Conservation (phyloP, 2,329 filamentous ascomycete genomes). For the Ambrosiella cleistominuta region DNA sequence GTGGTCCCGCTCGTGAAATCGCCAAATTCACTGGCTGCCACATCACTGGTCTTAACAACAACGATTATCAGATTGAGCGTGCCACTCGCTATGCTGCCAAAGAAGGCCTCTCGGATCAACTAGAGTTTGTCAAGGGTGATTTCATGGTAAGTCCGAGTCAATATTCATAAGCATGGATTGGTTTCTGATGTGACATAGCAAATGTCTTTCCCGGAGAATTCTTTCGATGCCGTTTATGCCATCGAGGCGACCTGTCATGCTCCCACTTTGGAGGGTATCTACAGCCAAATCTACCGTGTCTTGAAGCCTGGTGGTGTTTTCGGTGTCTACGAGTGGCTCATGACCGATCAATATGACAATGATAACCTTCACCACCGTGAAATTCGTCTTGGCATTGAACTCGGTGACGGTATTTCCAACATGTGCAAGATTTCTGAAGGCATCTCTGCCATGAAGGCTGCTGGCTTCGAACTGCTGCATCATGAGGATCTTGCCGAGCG, state of each 20-base stretch:
- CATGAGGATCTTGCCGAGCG: constrained; percentile 75
- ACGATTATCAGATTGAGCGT: constrained; percentile 95
- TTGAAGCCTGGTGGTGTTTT: constrained; percentile 92
- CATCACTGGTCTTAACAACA: constrained; percentile 90
- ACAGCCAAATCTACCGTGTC: constrained; percentile 85
- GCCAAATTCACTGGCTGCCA: constrained; percentile 87
- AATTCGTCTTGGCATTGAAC: constrained; percentile 87
- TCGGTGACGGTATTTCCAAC: constrained; percentile 91
- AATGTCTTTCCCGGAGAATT: constrained; percentile 86
- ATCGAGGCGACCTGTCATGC: constrained; percentile 97
- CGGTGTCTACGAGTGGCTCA: constrained; percentile 97
- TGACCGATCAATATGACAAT: constrained; percentile 92
- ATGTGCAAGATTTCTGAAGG: constrained; percentile 82
- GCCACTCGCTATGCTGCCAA: constrained; percentile 71
- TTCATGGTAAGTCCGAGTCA: constrained; percentile 51
- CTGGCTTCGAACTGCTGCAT: constrained; percentile 69
- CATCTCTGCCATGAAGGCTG: constrained; percentile 63
- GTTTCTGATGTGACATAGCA: constrained; percentile 35
- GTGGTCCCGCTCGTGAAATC: constrained; percentile 87
- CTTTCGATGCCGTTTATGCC: constrained; percentile 87
- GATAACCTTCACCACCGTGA: constrained; percentile 69
- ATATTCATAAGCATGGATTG: background rate
- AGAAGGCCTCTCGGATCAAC: constrained; percentile 62
- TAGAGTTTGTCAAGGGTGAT: constrained; percentile 82
- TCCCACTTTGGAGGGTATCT: constrained; percentile 76